Evolutionary conservation across 192 early-diverging fungal species (phyloP).

Genomic region (Endogone sp.): DNA sequence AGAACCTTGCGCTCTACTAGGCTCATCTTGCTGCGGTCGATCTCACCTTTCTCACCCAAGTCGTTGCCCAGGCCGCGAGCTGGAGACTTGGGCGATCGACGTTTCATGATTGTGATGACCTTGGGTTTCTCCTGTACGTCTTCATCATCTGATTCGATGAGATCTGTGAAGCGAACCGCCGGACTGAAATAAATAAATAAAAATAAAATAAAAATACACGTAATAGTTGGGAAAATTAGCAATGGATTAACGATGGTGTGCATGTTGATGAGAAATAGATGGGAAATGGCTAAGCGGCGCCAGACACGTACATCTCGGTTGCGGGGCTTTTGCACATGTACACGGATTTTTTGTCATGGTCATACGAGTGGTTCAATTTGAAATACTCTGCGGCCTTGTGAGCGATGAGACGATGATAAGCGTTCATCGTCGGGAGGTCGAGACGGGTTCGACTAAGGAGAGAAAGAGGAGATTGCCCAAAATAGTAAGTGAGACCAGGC

Average conservation of each 20-base stretch:
- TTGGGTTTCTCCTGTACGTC: conserved; percentile 24
- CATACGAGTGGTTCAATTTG: conserved; percentile 56
- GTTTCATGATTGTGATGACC: conserved; percentile 45
- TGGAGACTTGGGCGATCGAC: conserved; percentile 12
- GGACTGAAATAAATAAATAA: conserved; percentile 18
- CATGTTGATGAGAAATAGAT: too few relatives aligned
- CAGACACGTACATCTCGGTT: conserved; percentile 62
- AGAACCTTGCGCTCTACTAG: conserved; percentile 63
- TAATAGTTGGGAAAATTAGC: too few relatives aligned
- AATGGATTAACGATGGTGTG: too few relatives aligned
- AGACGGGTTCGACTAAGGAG: conserved; percentile 44
- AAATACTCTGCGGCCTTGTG: conserved; percentile 70
- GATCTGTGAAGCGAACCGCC: conserved; percentile 40
- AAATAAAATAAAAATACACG: not conserved
- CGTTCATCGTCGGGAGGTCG: conserved; percentile 65
- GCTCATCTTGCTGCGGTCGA: conserved; percentile 42
- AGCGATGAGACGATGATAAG: conserved; percentile 70
- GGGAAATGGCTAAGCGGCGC: too few relatives aligned
- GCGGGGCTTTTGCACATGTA: conserved; percentile 49
- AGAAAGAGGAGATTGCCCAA: not conserved
- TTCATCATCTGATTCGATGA: conserved; percentile 42
- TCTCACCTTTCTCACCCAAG: conserved; percentile 14
- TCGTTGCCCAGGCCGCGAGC: not conserved
- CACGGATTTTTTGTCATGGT: conserved; percentile 46
- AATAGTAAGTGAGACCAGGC: too few relatives aligned